phyloP scores from a whole-genome alignment of 768 basidiomycete genomes.

The Megacollybia marginata region DNA sequence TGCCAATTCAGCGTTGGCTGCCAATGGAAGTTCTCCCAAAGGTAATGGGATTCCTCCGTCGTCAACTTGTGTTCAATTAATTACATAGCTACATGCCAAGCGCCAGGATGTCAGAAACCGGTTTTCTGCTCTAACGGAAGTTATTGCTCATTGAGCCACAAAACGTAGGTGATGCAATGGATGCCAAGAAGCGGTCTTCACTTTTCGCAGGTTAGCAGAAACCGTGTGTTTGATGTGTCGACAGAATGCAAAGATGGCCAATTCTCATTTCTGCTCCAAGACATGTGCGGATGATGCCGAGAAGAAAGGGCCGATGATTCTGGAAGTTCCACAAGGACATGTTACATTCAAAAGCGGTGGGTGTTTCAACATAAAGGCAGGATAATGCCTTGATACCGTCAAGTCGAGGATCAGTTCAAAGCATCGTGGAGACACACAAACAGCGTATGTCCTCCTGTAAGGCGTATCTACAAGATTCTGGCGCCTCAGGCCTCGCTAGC shows the following conservation, averaged over 20 bases:
- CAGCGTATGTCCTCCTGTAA: constrained; percentile 48
- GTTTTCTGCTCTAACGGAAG: constrained; percentile 31
- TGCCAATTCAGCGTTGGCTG: constrained; percentile 26
- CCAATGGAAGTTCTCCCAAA: constrained; percentile 10
- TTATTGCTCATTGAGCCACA: constrained; percentile 46
- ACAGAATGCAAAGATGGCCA: constrained; percentile 43
- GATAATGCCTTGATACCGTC: neutral
- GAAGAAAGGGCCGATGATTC: constrained; percentile 44
- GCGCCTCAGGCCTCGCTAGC: constrained; percentile 39
- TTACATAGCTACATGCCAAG: constrained; percentile 37
- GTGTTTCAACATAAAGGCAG: constrained; percentile 11
- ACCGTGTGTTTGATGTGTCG: constrained; percentile 54
- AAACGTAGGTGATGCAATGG: constrained; percentile 27
- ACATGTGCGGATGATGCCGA: constrained; percentile 48
- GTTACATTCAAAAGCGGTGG: constrained; percentile 60
- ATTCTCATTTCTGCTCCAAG: constrained; percentile 57
- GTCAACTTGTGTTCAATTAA: constrained; percentile 12
- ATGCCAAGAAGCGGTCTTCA: neutral
- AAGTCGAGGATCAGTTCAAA: constrained; percentile 63
- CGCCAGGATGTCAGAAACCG: constrained; percentile 42
- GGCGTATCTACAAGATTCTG: constrained; percentile 59
- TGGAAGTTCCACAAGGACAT: constrained; percentile 55
- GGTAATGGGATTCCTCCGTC: constrained; percentile 1
- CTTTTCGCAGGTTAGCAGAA: constrained; percentile 31
- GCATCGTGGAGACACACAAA: constrained; percentile 58